Base-by-base conservation (phyloP, 176 grass and related monocot species). In the Luzula sylvatica region DNA sequence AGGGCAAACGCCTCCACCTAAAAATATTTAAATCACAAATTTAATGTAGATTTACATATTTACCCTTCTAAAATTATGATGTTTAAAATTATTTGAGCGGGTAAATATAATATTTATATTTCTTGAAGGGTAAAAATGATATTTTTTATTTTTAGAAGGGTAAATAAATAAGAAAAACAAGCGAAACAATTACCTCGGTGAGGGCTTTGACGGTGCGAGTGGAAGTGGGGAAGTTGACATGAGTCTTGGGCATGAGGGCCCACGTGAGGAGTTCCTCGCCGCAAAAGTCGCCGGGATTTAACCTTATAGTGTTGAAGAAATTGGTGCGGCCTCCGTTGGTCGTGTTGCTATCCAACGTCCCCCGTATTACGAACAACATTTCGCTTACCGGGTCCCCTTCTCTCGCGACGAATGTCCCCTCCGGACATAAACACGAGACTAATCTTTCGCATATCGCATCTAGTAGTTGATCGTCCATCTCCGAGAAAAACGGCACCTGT, bases 361-460 rank as follows among this genome's bases (percentile, higher is more conserved):
- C 89, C 7, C 83, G 89, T 32, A 88, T 88, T 16, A 95, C 78
- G 29, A 95, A 95, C 5, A 88, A 70, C 89, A 95, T 95, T 72
- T 95, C 89, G 0, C 64, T 88, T 26, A 95, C 89, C 13, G 89
- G 89, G 50, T 95, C 89, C 4, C 89, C 89, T 75, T 95, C 89
- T 1, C 89, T 76, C 20, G 81, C 82, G 9, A 95, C 83, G 52
- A 78, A 95, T 13, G 89, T 88, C 6, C 81, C 75, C 77, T 88
- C 89, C 2, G 89, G 79, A 58, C 72, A 78, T 42, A 95, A 53
- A 43, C 66, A 88, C 15, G 89, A 85, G 27, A 95, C 83, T 3
- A 95, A 77, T 1, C 73, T 65, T 53, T 88, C 89, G 2, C 89
- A 95, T 17, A 95, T 95, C 50, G 89, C 89, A 13, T 85, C 83